These are phyloP conservation scores for Bryoglossum gracile DNA, from an alignment of 495 filamentous ascomycete species.

Conservation along the genomic window DNA sequence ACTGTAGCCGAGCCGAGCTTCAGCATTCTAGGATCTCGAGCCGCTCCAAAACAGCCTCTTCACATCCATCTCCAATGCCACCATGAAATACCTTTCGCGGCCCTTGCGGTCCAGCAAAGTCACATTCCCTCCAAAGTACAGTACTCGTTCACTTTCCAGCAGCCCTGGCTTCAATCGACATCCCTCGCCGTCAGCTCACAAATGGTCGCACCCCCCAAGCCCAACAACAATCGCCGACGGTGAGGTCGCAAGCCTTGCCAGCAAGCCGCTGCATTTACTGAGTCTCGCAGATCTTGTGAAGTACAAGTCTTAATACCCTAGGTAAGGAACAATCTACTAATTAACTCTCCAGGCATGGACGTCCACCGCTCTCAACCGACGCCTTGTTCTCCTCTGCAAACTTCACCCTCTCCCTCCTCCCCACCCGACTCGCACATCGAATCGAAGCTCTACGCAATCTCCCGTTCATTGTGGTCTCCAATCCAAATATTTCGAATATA, in stretches of 20 bases:
- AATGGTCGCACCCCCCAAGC: slow-evolving; percentile 33
- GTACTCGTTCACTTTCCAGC: neutral
- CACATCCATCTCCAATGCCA: too few relatives aligned
- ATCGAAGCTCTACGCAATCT: slow-evolving; percentile 88
- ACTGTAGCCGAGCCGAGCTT: too few relatives aligned
- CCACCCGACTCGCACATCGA: slow-evolving; percentile 87
- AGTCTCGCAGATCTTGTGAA: slow-evolving; percentile 83
- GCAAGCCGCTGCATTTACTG: slow-evolving; percentile 69
- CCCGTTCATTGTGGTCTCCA: slow-evolving; percentile 95
- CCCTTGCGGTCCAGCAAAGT: slow-evolving; percentile 12
- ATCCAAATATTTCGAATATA: slow-evolving; percentile 84
- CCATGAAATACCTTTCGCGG: slow-evolving; percentile 15
- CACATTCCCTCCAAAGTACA: too few relatives aligned
- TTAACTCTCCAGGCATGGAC: slow-evolving; percentile 60
- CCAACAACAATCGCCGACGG: slow-evolving; percentile 44
- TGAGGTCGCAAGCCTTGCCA: slow-evolving; percentile 70
- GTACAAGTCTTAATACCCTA: slow-evolving; percentile 38
- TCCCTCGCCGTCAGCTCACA: slow-evolving; percentile 26
- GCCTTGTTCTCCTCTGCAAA: slow-evolving; percentile 83
- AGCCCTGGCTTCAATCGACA: slow-evolving; percentile 4
- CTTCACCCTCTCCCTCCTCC: slow-evolving; percentile 87
- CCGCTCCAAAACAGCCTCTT: too few relatives aligned
- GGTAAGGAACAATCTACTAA: neutral
- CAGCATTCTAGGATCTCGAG: too few relatives aligned
- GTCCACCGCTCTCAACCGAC: slow-evolving; percentile 73